Conservation (phyloP, 2,329 filamentous ascomycete species). For the Diaporthe vaccinii region DNA sequence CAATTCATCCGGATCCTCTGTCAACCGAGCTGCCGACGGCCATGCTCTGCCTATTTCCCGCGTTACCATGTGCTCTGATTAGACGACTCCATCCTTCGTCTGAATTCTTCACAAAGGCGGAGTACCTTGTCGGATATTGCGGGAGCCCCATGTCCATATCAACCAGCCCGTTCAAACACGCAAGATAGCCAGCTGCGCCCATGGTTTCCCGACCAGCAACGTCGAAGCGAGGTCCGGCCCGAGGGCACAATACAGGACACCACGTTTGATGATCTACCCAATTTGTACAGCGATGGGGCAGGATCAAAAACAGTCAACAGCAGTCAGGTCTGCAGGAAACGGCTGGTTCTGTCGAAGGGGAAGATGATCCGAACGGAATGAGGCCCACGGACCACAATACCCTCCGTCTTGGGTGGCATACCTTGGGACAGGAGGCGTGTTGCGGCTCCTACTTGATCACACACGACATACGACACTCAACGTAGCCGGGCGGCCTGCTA, state of each 20-base stretch:
- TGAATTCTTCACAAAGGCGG: not conserved
- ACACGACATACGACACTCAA: conserved; percentile 1
- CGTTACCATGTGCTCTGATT: not conserved
- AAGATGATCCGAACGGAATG: not conserved
- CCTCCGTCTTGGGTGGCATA: conserved; percentile 12
- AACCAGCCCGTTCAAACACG: not conserved
- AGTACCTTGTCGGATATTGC: not conserved
- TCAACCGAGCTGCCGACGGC: conserved; percentile 14
- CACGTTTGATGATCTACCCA: not conserved
- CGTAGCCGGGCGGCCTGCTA: conserved; percentile 14
- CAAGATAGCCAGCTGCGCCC: not conserved
- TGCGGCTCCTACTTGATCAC: not conserved
- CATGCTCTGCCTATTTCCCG: not conserved
- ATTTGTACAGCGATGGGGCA: too few relatives aligned
- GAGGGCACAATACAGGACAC: not conserved
- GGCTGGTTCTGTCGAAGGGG: not conserved
- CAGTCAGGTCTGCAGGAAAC: not conserved
- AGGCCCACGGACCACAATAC: not conserved
- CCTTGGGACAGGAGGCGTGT: not conserved
- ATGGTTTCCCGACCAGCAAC: conserved; percentile 13
- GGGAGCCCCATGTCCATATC: not conserved
- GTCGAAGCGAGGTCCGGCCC: conserved; percentile 16
- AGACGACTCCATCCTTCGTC: not conserved
- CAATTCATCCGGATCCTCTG: not conserved
- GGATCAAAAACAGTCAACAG: not conserved